A percentile compares a stretch with the other conserved stretches of the same genome.
Conservation (phyloP, 2,329 filamentous ascomycete species). For the Diaporthe vexans region DNA sequence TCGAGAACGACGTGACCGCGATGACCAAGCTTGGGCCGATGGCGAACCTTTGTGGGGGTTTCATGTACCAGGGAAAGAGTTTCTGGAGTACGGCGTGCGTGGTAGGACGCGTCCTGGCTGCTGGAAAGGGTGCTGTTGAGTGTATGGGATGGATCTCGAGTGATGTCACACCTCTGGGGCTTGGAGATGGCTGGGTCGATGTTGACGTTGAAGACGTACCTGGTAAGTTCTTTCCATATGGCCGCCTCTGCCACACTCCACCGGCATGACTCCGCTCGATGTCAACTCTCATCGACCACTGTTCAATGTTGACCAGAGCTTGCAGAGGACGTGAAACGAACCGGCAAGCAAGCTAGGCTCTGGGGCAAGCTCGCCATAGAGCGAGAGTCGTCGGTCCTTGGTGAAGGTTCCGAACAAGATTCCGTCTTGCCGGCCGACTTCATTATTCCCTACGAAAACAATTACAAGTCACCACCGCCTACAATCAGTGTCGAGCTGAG, state of each 20-base stretch:
- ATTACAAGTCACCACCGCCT: conserved; percentile 63
- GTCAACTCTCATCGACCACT: not conserved
- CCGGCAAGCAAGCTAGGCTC: conserved; percentile 70
- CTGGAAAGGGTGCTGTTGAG: conserved; percentile 72
- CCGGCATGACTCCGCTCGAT: not conserved
- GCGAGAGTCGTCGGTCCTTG: conserved; percentile 71
- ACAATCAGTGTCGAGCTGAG: conserved; percentile 64
- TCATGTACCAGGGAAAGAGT: conserved; percentile 73
- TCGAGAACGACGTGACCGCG: conserved; percentile 75
- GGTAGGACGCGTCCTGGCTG: conserved; percentile 74
- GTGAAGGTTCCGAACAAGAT: conserved; percentile 64
- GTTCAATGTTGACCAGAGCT: conserved; percentile 3
- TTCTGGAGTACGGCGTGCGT: conserved; percentile 79
- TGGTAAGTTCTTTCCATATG: conserved; percentile 55
- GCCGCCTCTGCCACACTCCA: not conserved
- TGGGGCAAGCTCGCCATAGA: conserved; percentile 73
- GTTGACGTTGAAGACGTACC: conserved; percentile 68
- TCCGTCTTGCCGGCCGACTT: conserved; percentile 73
- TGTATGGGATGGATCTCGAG: conserved; percentile 79
- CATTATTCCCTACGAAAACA: conserved; percentile 70
- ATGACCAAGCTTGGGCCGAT: conserved; percentile 70
- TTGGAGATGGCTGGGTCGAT: conserved; percentile 71
- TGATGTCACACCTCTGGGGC: conserved; percentile 66
- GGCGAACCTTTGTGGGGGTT: conserved; percentile 75
- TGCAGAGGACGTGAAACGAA: conserved; percentile 63